Percentiles rank a stretch among this genome's conserved stretches.
Evolutionary conservation across 2,329 filamentous ascomycete genomes (phyloP).

Genomic region (Apiospora marii): DNA sequence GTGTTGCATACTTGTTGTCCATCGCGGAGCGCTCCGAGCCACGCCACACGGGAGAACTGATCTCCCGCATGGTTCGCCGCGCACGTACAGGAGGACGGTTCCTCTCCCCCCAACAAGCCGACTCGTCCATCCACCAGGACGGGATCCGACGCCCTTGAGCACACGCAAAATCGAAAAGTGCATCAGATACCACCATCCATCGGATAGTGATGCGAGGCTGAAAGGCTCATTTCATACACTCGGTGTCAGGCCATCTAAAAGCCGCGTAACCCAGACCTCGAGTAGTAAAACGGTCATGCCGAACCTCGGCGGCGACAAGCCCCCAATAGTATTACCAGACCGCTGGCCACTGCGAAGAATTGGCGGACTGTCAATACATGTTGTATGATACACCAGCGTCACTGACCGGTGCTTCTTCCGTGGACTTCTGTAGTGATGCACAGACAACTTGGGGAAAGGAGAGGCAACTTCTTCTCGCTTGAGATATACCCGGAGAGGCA

Average conservation of each 20-base stretch:
- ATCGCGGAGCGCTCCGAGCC: slow-evolving; percentile 1
- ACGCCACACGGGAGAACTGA: not conserved
- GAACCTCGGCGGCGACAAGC: slow-evolving; percentile 35
- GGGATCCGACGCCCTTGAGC: slow-evolving; percentile 6
- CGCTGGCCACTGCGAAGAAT: slow-evolving; percentile 38
- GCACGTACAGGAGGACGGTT: not conserved
- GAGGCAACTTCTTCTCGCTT: slow-evolving; percentile 34
- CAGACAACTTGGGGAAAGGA: slow-evolving; percentile 38
- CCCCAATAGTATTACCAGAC: slow-evolving; percentile 34
- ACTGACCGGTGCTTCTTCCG: slow-evolving; percentile 30
- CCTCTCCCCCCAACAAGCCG: too few relatives aligned
- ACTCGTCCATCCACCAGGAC: not conserved
- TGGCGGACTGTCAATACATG: slow-evolving; percentile 37
- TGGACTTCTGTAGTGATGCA: slow-evolving; percentile 34
- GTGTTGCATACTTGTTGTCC: not conserved
- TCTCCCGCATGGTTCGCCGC: not conserved
- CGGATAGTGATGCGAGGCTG: not conserved
- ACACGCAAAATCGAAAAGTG: not conserved
- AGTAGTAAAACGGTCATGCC: slow-evolving; percentile 37
- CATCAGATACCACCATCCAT: slow-evolving; percentile 1
- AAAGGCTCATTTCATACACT: not conserved
- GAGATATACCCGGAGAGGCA: slow-evolving; percentile 20
- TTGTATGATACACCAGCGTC: slow-evolving; percentile 33
- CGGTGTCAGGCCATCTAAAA: slow-evolving; percentile 22
- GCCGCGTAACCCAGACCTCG: slow-evolving; percentile 36